phyloP scores from a whole-genome alignment of 2,329 filamentous ascomycete genomes.

The Exophiala aquamarina region DNA sequence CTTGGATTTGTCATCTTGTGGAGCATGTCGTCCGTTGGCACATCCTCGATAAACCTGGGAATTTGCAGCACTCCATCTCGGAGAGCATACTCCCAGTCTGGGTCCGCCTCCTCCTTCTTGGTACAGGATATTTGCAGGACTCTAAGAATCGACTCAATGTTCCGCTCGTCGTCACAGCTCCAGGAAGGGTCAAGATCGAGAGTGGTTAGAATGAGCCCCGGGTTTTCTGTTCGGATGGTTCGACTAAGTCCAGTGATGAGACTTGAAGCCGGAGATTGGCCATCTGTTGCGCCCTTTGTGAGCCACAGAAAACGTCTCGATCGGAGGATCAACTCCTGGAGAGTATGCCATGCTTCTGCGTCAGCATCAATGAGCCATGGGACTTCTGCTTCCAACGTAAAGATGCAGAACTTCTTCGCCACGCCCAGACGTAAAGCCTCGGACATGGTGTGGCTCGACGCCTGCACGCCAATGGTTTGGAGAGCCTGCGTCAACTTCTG shows the following conservation, averaged over 20 bases:
- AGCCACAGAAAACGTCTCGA: conserved; percentile 33
- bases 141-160: conserved; percentile 7
- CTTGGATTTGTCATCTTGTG: conserved; percentile 5
- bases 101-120: not conserved
- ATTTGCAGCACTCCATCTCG: conserved; percentile 8
- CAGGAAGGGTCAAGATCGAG: conserved; percentile 16
- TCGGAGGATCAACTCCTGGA: conserved; percentile 30
- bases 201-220: conserved; percentile 25
- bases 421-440: conserved; percentile 4
- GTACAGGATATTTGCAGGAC: conserved; percentile 6
- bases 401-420: conserved; percentile 29
- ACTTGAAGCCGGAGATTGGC: conserved; percentile 17
- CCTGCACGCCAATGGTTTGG: not conserved
- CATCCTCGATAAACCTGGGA: conserved; percentile 22
- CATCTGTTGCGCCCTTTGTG: conserved; percentile 22
- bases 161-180: not conserved
- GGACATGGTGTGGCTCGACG: not conserved
- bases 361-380: conserved; percentile 31
- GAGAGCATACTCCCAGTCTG: conserved; percentile 21
- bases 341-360: conserved; percentile 28
- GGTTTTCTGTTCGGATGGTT: conserved; percentile 30
- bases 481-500: not conserved
- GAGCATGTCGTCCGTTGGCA: conserved; percentile 11
- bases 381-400: conserved; percentile 31
- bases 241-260: conserved; percentile 29